Evolutionary conservation across 495 filamentous ascomycete species (phyloP).

Genomic region (Penicillium angulare): DNA sequence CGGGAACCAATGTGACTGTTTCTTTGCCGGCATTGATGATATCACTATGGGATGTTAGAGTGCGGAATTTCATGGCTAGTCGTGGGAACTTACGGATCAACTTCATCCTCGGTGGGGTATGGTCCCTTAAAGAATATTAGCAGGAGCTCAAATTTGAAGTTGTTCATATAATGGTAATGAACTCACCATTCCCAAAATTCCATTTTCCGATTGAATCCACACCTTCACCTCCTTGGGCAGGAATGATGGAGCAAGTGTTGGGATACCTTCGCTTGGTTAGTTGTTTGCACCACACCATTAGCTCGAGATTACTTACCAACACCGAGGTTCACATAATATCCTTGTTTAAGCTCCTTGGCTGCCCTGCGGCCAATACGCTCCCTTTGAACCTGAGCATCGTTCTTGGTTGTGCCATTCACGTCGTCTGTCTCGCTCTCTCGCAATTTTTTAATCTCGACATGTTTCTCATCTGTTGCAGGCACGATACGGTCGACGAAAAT

Average conservation of each 20-base stretch:
- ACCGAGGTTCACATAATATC: constrained; percentile 90
- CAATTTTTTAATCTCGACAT: constrained; percentile 79
- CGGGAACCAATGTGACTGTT: constrained; percentile 80
- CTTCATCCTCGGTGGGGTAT: constrained; percentile 72
- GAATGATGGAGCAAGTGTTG: constrained; percentile 82
- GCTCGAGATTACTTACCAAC: constrained; percentile 78
- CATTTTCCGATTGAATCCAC: constrained; percentile 88
- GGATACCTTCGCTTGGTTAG: constrained; percentile 56
- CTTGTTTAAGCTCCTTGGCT: constrained; percentile 91
- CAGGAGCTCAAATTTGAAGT: background rate
- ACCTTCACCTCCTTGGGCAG: constrained; percentile 76
- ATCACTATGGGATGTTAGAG: constrained; percentile 44
- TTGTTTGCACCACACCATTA: no score
- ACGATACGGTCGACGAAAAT: constrained; percentile 88
- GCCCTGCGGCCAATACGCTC: constrained; percentile 80
- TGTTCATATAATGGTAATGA: background rate
- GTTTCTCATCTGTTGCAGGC: constrained; percentile 69
- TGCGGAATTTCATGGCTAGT: background rate
- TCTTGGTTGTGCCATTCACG: constrained; percentile 53
- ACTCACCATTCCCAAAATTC: constrained; percentile 72
- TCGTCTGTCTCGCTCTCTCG: constrained; percentile 52
- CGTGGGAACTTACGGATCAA: constrained; percentile 58
- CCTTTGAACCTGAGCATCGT: constrained; percentile 64
- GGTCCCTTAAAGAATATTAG: constrained; percentile 53
- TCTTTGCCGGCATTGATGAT: constrained; percentile 95